phyloP scores from a whole-genome alignment of 2,329 filamentous ascomycete species.

The Cryoendolithus antarcticus region DNA sequence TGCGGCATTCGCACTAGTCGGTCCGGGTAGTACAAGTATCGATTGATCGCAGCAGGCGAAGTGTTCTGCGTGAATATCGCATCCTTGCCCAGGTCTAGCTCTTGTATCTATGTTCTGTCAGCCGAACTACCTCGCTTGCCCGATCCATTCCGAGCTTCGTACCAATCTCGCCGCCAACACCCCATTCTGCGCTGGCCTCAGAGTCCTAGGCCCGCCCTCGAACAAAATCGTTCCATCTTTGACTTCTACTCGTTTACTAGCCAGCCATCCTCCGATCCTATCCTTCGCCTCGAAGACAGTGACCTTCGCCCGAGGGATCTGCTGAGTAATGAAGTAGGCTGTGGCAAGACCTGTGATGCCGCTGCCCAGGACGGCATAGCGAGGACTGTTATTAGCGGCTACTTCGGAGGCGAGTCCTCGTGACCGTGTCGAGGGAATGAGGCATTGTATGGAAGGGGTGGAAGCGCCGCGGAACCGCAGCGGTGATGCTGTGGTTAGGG shows the following conservation, averaged over 20 bases:
- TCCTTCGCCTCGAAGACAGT: constrained; percentile 66
- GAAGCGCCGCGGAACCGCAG: constrained; percentile 3
- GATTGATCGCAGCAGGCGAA: constrained; percentile 45
- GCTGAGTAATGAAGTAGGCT: constrained; percentile 62
- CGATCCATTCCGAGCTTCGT: background rate
- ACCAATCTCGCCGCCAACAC: constrained; percentile 61
- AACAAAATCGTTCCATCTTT: constrained; percentile 56
- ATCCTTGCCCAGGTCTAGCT: constrained; percentile 44
- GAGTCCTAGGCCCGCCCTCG: constrained; percentile 70
- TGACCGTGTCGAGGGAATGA: background rate
- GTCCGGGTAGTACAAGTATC: constrained; percentile 83
- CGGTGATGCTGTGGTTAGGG: constrained; percentile 7
- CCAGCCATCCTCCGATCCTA: constrained; percentile 72
- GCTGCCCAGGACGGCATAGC: constrained; percentile 61
- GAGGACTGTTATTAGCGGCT: constrained; percentile 10
- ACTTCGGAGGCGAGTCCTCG: constrained; percentile 7
- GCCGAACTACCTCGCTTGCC: constrained; percentile 9
- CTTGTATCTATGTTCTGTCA: constrained; percentile 38
- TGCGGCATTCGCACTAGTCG: constrained; percentile 55
- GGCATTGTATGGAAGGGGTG: constrained; percentile 3
- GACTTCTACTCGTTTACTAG: constrained; percentile 51
- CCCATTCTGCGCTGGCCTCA: constrained; percentile 50
- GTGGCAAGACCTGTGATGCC: constrained; percentile 72
- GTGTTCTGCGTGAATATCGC: constrained; percentile 41
- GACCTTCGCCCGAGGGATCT: constrained; percentile 57